A percentile compares a stretch with the other conserved stretches of the same genome.
Conservation (phyloP, 1,139 yeast species). For the Saccharomyces pastorianus region DNA sequence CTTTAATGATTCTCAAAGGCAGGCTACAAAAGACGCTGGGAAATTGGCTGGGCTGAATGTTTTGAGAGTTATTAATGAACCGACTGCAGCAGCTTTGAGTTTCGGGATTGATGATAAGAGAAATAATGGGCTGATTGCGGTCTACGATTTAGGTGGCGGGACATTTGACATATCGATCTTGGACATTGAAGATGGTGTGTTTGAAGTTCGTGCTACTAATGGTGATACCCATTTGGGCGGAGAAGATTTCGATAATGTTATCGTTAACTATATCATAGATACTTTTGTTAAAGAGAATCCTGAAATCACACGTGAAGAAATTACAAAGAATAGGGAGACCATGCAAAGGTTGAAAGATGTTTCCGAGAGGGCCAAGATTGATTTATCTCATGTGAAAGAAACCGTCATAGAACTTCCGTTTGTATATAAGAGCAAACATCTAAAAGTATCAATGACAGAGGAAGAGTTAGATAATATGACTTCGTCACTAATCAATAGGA, state of each 20-base stretch:
- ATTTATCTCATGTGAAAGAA: conserved; percentile 50
- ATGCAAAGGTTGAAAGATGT: conserved; percentile 67
- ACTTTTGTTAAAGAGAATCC: conserved; percentile 36
- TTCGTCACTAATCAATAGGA: conserved; percentile 49
- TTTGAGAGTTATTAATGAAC: conserved; percentile 65
- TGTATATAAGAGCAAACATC: conserved; percentile 42
- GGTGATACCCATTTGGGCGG: conserved; percentile 84
- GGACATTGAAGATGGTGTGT: conserved; percentile 74
- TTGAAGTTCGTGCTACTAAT: conserved; percentile 75
- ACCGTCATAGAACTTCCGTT: conserved; percentile 61
- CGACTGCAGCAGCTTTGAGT: conserved; percentile 77
- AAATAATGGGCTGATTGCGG: conserved; percentile 58
- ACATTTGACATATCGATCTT: conserved; percentile 74
- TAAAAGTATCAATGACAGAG: conserved; percentile 48
- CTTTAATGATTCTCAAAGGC: conserved; percentile 71
- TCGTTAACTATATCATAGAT: conserved; percentile 47
- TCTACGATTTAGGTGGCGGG: conserved; percentile 78
- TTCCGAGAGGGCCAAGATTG: conserved; percentile 65
- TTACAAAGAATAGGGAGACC: conserved; percentile 16
- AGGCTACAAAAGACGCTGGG: conserved; percentile 69
- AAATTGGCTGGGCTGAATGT: conserved; percentile 58
- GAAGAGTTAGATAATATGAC: conserved; percentile 58
- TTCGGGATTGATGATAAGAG: conserved; percentile 51
- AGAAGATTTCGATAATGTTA: conserved; percentile 64
- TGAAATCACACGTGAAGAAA: conserved; percentile 7